Percentiles rank a stretch among this genome's conserved stretches.
Evolutionary conservation across 2,329 filamentous ascomycete species (phyloP).

Genomic region (Colletotrichum nymphaeae): DNA sequence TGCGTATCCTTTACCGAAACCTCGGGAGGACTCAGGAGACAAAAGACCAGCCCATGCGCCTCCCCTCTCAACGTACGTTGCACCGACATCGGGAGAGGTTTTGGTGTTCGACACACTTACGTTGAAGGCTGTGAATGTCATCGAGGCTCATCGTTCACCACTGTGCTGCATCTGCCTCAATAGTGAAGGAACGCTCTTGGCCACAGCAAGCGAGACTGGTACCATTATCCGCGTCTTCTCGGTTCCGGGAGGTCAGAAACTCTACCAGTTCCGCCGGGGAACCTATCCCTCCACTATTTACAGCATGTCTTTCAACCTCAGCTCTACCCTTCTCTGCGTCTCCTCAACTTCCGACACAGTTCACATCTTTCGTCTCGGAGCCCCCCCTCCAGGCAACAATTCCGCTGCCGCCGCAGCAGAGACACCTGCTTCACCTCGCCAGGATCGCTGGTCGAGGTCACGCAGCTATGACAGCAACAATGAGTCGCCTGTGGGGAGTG

Average conservation of each 20-base stretch:
- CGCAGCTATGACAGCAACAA: slow-evolving; percentile 66
- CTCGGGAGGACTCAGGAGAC: slow-evolving; percentile 69
- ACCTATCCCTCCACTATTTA: slow-evolving; percentile 97
- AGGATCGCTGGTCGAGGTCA: slow-evolving; percentile 65
- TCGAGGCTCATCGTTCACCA: slow-evolving; percentile 93
- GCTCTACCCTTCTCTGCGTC: slow-evolving; percentile 91
- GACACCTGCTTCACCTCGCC: slow-evolving; percentile 53
- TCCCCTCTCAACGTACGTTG: slow-evolving; percentile 80
- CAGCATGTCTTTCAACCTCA: slow-evolving; percentile 98
- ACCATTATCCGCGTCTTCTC: slow-evolving; percentile 98
- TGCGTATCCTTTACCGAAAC: slow-evolving; percentile 88
- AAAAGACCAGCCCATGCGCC: slow-evolving; percentile 84
- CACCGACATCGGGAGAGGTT: slow-evolving; percentile 90
- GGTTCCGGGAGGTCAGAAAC: slow-evolving; percentile 88
- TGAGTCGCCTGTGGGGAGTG: slow-evolving; percentile 59
- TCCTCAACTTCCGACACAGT: slow-evolving; percentile 97
- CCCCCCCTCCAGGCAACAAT: slow-evolving; percentile 51
- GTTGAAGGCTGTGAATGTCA: slow-evolving; percentile 92
- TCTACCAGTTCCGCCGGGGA: slow-evolving; percentile 95
- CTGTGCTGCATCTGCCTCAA: slow-evolving; percentile 92
- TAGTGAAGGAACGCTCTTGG: slow-evolving; percentile 89
- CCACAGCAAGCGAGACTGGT: slow-evolving; percentile 96
- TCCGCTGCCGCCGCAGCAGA: slow-evolving; percentile 50
- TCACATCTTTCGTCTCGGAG: slow-evolving; percentile 88
- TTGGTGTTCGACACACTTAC: slow-evolving; percentile 91